These are phyloP conservation scores for Celoporthe dispersa DNA, from an alignment of 2,329 filamentous ascomycete species.

Conservation along the genomic window DNA sequence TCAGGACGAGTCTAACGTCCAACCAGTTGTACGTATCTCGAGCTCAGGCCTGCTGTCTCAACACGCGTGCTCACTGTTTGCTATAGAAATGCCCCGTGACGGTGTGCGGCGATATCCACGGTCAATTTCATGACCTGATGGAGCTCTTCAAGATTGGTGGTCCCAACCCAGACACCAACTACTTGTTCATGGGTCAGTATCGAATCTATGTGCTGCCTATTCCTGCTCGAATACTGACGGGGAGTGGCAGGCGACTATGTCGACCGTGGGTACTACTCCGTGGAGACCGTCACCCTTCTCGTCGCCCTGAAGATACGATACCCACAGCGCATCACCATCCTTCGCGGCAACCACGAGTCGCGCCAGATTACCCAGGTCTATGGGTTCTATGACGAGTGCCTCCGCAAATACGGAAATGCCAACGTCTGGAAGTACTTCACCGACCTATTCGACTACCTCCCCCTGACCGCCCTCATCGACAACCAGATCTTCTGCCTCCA, in stretches of 20 bases:
- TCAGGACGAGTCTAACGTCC: slow-evolving; percentile 97
- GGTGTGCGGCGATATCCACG: slow-evolving; percentile 98
- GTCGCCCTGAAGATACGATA: slow-evolving; percentile 98
- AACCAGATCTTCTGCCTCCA: slow-evolving; percentile 99
- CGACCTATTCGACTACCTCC: slow-evolving; percentile 98
- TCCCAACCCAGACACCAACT: slow-evolving; percentile 97
- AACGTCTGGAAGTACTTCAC: slow-evolving; percentile 99
- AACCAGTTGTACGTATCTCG: slow-evolving; percentile 80
- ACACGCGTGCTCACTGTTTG: slow-evolving; percentile 36
- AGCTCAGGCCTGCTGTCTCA: not conserved
- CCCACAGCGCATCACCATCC: slow-evolving; percentile 95
- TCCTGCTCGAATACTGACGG: slow-evolving; percentile 19
- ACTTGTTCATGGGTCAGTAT: slow-evolving; percentile 92
- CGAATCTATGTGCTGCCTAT: slow-evolving; percentile 5
- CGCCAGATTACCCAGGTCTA: slow-evolving; percentile 99
- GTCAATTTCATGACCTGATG: slow-evolving; percentile 99
- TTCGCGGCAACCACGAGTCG: slow-evolving; percentile 98
- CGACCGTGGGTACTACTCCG: slow-evolving; percentile 97
- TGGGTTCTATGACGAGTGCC: slow-evolving; percentile 98
- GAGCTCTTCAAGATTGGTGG: slow-evolving; percentile 99
- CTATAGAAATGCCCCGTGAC: slow-evolving; percentile 94
- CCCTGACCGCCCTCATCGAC: slow-evolving; percentile 95
- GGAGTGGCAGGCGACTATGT: slow-evolving; percentile 82
- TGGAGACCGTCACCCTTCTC: slow-evolving; percentile 95
- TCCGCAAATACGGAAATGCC: slow-evolving; percentile 98